phyloP scores from a whole-genome alignment of 495 filamentous ascomycete species.

The Thermochaetoides thermophila region DNA sequence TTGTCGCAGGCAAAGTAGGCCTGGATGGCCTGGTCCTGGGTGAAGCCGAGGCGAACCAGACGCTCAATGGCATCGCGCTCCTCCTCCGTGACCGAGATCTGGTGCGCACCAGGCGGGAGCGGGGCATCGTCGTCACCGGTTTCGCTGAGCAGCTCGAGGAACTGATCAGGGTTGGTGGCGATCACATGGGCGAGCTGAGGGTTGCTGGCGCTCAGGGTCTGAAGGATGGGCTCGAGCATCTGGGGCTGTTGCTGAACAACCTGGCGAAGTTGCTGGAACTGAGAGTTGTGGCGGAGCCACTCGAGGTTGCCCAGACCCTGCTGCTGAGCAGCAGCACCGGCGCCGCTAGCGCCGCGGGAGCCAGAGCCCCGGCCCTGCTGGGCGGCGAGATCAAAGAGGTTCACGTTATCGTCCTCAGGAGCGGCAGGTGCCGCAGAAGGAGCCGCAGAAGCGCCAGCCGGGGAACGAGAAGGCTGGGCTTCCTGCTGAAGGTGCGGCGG shows the following conservation, averaged over 20 bases:
- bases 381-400: constrained; percentile 89
- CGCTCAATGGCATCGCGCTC: constrained; percentile 94
- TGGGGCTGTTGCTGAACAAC: constrained; percentile 93
- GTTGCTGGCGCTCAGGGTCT: constrained; percentile 91
- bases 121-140: constrained; percentile 59
- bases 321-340: constrained; percentile 34
- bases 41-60: constrained; percentile 80
- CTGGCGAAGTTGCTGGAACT: constrained; percentile 94
- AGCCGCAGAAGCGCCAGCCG: constrained; percentile 10
- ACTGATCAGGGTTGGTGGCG: constrained; percentile 78
- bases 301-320: constrained; percentile 66
- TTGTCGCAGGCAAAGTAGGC: constrained; percentile 99
- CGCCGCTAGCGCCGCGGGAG: constrained; percentile 32
- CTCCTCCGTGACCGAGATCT: constrained; percentile 85
- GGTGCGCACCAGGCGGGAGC: constrained; percentile 75
- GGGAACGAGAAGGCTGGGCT: constrained; percentile 18
- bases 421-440: constrained; percentile 22
- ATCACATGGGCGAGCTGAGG: constrained; percentile 88
- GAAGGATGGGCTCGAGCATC: constrained; percentile 95
- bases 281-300: constrained; percentile 87
- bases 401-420: constrained; percentile 53
- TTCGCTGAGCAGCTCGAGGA: constrained; percentile 75
- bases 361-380: constrained; percentile 45
- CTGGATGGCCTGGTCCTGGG: constrained; percentile 86
- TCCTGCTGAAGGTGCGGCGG: constrained; percentile 62